These are phyloP conservation scores for Seminavis robusta DNA, from an alignment of 108 stramenopile species.

Conservation along the genomic window DNA sequence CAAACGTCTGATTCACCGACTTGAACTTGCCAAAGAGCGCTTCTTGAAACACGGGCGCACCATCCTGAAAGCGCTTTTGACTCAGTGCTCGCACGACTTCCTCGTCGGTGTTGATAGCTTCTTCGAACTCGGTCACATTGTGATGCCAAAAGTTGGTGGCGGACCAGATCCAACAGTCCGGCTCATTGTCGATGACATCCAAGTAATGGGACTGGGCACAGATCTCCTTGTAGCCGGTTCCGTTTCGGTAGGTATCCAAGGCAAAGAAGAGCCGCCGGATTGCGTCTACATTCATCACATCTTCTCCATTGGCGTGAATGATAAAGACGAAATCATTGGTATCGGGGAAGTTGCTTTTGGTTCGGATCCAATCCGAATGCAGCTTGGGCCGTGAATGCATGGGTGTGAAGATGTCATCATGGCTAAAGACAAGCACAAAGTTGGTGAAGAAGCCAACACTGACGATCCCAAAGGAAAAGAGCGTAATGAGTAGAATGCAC, in stretches of 20 bases:
- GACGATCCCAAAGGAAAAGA: neutral
- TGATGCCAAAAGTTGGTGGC: conserved; percentile 13
- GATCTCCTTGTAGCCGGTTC: conserved; percentile 8
- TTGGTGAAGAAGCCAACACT: conserved; percentile 8
- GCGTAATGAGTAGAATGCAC: neutral
- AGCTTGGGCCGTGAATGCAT: neutral
- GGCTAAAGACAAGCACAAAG: conserved; percentile 3
- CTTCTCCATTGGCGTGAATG: conserved; percentile 15
- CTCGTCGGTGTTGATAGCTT: neutral
- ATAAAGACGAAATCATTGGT: neutral
- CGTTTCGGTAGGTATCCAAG: conserved; percentile 2
- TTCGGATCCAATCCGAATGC: conserved; percentile 9
- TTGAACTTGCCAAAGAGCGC: neutral
- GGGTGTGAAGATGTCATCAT: conserved; percentile 5
- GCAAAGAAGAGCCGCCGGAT: conserved; percentile 5
- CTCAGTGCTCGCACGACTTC: neutral
- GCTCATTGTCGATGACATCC: neutral
- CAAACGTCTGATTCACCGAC: too few species aligned
- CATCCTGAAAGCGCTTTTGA: conserved; percentile 1
- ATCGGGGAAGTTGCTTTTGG: conserved; percentile 2
- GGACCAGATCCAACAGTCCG: conserved; percentile 1
- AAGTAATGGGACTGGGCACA: neutral
- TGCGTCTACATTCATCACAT: conserved; percentile 11
- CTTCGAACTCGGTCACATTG: neutral
- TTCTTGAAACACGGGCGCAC: neutral